Base-by-base conservation (phyloP, 495 filamentous ascomycete species). In the Acidiella bohemica region DNA sequence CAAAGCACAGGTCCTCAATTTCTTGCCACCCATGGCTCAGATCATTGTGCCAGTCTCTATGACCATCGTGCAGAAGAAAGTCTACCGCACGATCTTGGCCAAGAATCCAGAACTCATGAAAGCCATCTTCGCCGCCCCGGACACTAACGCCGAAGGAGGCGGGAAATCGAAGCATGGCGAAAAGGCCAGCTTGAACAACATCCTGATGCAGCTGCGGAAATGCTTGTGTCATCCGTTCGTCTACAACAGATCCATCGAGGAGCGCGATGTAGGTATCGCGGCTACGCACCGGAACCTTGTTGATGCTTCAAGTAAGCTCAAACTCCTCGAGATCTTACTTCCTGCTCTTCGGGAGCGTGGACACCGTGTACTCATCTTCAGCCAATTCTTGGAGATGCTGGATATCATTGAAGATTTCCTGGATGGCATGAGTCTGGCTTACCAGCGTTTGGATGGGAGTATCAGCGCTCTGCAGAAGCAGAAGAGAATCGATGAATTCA, bases 141-240 rank as follows among this genome's bases (percentile, higher is more conserved):
- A n/a, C n/a, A n/a, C n/a, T n/a, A n/a, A n/a, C n/a, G n/a, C n/a
- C n/a, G n/a, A n/a, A n/a, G n/a, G 65, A 19, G 62, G 65, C 14
- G 67, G 72, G 46, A 45, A 55, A 21, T 36, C 51, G 3, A 80
- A 79, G 45, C 62, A 71, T n/a, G 61, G 60, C 2, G 90, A 97
- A 37, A 68, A 75, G 1, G 75, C 78, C 16, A 87, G 75, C 40
- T 55, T 97, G 35, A 88, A 75, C 61, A 97, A 96, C 49, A 93
- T 96, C 23, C 64, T 97, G 18, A 84, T 93, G 73, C 88, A 95
- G 57, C 71, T 97, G 9, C 79, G 90, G 2, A 95, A 95, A 56
- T 92, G 84, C 47, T 68, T 97, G 6, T 88, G 86, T 46, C 90
- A 97, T 59, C 92, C 90, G 1, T 97, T 94, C 53, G 73, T 95